Conservation (phyloP, 164 flowering plant species). For the Sextonia rubra region DNA sequence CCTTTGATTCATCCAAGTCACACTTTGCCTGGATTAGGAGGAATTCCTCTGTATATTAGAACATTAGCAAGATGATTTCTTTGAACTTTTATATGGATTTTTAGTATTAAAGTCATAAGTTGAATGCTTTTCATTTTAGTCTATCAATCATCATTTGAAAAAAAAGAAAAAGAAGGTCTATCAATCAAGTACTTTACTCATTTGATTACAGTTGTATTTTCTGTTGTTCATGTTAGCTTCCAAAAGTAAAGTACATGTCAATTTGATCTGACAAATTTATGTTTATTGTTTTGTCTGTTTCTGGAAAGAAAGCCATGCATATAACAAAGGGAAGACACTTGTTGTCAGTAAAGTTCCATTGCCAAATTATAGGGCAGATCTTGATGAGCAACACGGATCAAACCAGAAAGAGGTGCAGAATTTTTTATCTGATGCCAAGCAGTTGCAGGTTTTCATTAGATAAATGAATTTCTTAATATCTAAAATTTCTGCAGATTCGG, state of each 20-base stretch:
- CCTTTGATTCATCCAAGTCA: no score
- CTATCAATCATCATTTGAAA: background rate
- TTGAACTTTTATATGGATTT: no score
- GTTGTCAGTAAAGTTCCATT: conserved; percentile 88
- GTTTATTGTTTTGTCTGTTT: conserved; percentile 26
- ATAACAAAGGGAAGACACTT: conserved; percentile 81
- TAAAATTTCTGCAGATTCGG: conserved; percentile 47
- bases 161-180: no score
- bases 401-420: conserved; percentile 76
- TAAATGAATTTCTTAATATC: background rate
- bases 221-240: background rate
- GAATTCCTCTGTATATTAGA: no score
- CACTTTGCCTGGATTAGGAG: no score
- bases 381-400: conserved; percentile 96
- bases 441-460: background rate
- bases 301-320: conserved; percentile 89
- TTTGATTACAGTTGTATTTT: background rate
- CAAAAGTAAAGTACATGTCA: background rate
- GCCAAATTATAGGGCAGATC: conserved; percentile 90
- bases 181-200: background rate
- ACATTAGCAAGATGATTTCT: no score
- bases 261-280: conserved; percentile 7
- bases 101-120: no score
- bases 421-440: background rate
- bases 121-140: background rate